Percentiles rank a stretch among this genome's conserved stretches.
phyloP scores from a whole-genome alignment of 2,329 filamentous ascomycete species.

The Laburnicola sp. region DNA sequence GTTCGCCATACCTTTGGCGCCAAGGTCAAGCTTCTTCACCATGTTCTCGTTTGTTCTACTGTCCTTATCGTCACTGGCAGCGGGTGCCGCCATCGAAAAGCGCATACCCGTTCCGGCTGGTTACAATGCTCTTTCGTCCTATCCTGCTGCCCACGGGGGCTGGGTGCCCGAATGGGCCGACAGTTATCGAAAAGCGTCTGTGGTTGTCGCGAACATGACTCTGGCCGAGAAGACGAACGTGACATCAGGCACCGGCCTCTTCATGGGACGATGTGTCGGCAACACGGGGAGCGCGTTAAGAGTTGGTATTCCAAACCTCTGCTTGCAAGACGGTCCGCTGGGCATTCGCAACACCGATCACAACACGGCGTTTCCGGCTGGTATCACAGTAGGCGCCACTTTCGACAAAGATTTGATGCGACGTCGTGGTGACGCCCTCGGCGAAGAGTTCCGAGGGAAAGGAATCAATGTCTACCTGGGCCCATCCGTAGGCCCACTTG shows the following conservation, averaged over 20 bases:
- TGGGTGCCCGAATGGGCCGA: conserved; percentile 70
- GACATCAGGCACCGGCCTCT: conserved; percentile 70
- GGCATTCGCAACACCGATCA: conserved; percentile 75
- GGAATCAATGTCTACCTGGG: conserved; percentile 73
- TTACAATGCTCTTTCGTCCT: conserved; percentile 61
- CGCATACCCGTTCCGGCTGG: conserved; percentile 39
- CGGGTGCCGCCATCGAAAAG: conserved; percentile 32
- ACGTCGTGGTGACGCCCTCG: conserved; percentile 67
- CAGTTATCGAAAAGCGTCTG: conserved; percentile 70
- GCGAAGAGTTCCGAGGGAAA: conserved; percentile 72
- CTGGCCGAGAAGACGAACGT: conserved; percentile 80
- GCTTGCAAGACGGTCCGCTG: conserved; percentile 66
- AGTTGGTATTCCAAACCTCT: conserved; percentile 70
- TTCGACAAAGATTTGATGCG: conserved; percentile 75
- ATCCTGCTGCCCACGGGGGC: conserved; percentile 72
- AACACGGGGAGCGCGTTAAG: conserved; percentile 73
- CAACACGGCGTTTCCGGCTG: conserved; percentile 75
- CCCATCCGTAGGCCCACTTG: conserved; percentile 70
- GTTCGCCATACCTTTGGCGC: conserved; percentile 7
- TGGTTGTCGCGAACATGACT: conserved; percentile 73
- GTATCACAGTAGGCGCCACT: conserved; percentile 75
- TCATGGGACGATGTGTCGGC: conserved; percentile 72
- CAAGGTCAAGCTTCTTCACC: conserved; percentile 12
- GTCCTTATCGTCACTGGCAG: conserved; percentile 24
- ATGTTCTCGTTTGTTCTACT: conserved; percentile 30